Percentiles rank a stretch among this genome's conserved stretches.
Conservation (phyloP, 2,329 filamentous ascomycete genomes). For the Hortaea sp. region DNA sequence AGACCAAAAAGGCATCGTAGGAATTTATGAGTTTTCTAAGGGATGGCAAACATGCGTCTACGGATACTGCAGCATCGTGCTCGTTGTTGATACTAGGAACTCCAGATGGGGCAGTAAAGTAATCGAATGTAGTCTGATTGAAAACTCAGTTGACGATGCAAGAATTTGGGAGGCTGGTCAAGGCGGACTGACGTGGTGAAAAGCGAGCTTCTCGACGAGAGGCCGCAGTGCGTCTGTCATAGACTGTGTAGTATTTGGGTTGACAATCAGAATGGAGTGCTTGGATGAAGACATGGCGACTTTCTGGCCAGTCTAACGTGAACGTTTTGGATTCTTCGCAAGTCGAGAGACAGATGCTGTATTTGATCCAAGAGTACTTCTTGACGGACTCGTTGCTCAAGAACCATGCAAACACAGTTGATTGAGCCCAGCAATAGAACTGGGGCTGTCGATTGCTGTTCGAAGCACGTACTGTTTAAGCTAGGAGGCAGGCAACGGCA, state of each 20-base stretch:
- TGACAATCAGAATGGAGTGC: slow-evolving; percentile 56
- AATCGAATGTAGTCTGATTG: slow-evolving; percentile 39
- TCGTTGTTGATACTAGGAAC: slow-evolving; percentile 72
- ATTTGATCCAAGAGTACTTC: too few relatives aligned
- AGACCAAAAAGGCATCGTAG: slow-evolving; percentile 72
- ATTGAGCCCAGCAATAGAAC: too few relatives aligned
- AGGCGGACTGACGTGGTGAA: slow-evolving; percentile 28
- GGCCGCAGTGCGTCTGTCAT: slow-evolving; percentile 62
- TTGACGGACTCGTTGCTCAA: too few relatives aligned
- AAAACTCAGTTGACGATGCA: background rate
- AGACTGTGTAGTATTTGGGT: slow-evolving; percentile 63
- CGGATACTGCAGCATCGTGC: slow-evolving; percentile 55
- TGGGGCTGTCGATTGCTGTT: too few relatives aligned
- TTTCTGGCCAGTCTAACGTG: background rate
- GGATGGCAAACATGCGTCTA: slow-evolving; percentile 50
- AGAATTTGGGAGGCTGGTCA: slow-evolving; percentile 14
- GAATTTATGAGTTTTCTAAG: slow-evolving; percentile 35
- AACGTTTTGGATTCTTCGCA: too few relatives aligned
- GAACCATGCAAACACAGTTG: too few relatives aligned
- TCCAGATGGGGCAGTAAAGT: slow-evolving; percentile 57
- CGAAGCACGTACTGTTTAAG: too few relatives aligned
- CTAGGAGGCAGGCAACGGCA: too few relatives aligned
- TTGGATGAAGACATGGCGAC: background rate
- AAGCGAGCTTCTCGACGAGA: slow-evolving; percentile 35
- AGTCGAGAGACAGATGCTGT: too few relatives aligned